phyloP scores from a whole-genome alignment of 306 rosid genomes.

The Arachis stenosperma region DNA sequence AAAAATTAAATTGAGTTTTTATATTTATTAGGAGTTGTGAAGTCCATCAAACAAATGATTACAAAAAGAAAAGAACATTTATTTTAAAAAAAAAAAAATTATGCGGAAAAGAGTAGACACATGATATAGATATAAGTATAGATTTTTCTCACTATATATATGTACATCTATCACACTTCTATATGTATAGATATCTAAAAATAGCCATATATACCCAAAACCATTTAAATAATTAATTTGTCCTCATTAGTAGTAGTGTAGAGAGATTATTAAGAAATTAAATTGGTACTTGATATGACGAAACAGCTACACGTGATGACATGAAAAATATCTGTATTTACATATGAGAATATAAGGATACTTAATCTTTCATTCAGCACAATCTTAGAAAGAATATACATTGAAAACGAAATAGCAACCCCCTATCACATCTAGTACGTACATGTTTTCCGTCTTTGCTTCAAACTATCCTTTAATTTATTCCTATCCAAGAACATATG shows the following conservation, averaged over 20 bases:
- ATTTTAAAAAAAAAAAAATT: too few relatives aligned
- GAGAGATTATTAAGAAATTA: neutral
- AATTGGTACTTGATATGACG: neutral
- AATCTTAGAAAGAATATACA: slow-evolving; percentile 17
- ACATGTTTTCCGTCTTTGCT: neutral
- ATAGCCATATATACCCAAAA: neutral
- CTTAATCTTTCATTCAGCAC: slow-evolving; percentile 26
- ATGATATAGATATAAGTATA: too few relatives aligned
- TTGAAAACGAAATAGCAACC: slow-evolving; percentile 33
- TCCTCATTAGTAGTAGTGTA: neutral
- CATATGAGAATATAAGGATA: neutral
- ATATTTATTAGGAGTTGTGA: too few relatives aligned
- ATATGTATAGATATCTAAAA: neutral
- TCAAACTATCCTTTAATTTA: neutral
- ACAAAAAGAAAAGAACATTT: too few relatives aligned
- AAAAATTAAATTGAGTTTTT: too few relatives aligned
- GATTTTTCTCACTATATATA: neutral
- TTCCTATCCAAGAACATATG: neutral
- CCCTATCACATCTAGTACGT: slow-evolving; percentile 14
- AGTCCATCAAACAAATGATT: too few relatives aligned
- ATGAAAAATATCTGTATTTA: slow-evolving; percentile 1
- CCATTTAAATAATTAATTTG: too few relatives aligned
- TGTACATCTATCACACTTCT: too few relatives aligned
- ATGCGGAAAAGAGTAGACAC: too few relatives aligned
- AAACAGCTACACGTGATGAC: slow-evolving; percentile 29